Evolutionary conservation across 768 basidiomycete species (phyloP).

Genomic region (Trametes punicea): DNA sequence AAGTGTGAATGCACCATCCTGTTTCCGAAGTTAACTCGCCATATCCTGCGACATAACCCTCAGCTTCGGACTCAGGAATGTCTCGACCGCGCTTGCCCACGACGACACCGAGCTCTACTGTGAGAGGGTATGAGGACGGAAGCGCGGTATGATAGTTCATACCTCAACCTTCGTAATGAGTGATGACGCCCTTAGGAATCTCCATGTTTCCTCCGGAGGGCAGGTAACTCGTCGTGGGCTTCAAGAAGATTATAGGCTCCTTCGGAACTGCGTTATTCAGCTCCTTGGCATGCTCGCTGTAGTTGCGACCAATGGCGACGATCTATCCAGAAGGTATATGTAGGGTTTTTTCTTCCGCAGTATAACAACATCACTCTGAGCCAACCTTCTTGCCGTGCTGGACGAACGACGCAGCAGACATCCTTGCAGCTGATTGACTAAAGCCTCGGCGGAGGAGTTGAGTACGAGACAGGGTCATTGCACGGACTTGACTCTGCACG

Average conservation of each 20-base stretch:
- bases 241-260: conserved; percentile 98
- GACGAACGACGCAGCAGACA: conserved; percentile 41
- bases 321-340: conserved; percentile 48
- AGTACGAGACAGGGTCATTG: background rate
- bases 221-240: conserved; percentile 91
- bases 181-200: conserved; percentile 77
- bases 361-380: background rate
- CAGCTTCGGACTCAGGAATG: conserved; percentile 69
- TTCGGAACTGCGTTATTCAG: conserved; percentile 84
- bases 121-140: background rate
- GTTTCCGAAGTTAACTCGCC: conserved; percentile 43
- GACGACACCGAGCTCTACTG: conserved; percentile 95
- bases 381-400: conserved; percentile 46
- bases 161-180: conserved; percentile 84
- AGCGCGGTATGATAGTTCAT: background rate
- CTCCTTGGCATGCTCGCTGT: conserved; percentile 88
- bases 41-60: conserved; percentile 86
- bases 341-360: background rate
- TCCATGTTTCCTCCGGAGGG: conserved; percentile 75
- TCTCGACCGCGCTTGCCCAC: conserved; percentile 87
- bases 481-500: background rate
- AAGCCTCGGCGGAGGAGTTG: background rate
- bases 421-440: conserved; percentile 21
- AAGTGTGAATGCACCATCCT: background rate
- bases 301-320: conserved; percentile 95